A percentile compares a stretch with the other conserved stretches of the same genome.
Conservation (phyloP, 208 protist genomes). For the Crithidia fasciculata region DNA sequence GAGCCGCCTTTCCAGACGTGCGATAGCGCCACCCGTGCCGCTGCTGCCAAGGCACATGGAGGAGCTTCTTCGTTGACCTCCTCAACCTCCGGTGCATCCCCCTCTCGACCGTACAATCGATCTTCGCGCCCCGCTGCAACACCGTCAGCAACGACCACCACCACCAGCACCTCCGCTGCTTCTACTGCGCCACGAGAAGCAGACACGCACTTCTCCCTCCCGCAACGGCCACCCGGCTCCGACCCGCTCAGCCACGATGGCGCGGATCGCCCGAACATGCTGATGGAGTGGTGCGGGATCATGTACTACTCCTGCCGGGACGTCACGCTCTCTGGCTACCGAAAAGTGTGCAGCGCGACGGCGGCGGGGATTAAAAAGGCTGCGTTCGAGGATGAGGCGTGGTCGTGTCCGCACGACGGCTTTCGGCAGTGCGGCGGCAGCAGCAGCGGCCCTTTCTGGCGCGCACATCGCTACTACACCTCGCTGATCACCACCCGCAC, state of each 20-base stretch:
- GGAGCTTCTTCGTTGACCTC: too few relatives aligned
- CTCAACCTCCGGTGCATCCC: too few relatives aligned
- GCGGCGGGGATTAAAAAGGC: conserved; percentile 4
- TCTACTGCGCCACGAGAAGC: not conserved
- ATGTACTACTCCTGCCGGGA: conserved; percentile 10
- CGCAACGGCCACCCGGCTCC: not conserved
- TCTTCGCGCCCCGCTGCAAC: not conserved
- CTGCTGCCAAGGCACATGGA: not conserved
- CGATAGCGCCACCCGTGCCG: not conserved
- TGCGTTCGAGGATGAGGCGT: not conserved
- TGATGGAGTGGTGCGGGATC: conserved; percentile 15
- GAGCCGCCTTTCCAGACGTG: too few relatives aligned
- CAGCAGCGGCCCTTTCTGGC: not conserved
- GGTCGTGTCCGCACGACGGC: not conserved
- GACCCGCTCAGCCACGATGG: not conserved
- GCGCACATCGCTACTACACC: conserved; percentile 2
- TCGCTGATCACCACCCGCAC: conserved; percentile 25
- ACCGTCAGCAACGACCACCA: not conserved
- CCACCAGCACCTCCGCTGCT: not conserved
- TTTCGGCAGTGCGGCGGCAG: not conserved
- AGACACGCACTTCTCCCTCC: not conserved
- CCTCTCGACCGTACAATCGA: too few relatives aligned
- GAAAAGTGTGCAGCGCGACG: not conserved
- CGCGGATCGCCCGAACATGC: not conserved
- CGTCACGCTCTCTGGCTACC: not conserved